Evolutionary conservation across 495 filamentous ascomycete species (phyloP), one percentile per base, ranked within the genome.

Genomic region (Lasiosphaeria hispida): DNA sequence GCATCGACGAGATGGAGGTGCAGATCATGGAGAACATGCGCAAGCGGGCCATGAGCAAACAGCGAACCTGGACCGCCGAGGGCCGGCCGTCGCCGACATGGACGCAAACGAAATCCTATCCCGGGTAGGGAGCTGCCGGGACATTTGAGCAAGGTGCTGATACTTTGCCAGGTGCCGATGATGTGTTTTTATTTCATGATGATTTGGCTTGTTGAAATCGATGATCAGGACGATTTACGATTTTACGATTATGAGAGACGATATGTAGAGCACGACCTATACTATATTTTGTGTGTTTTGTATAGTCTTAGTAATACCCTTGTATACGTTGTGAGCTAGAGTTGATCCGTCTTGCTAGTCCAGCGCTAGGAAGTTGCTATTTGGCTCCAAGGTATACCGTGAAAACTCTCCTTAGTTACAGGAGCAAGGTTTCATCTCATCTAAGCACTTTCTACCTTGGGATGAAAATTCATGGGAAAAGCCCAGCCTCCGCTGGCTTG

Each of bases 1-100:
- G 78, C 10, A 81, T 83, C 55, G 75, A 79, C 51, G 64, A 65
- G 52, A 82, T 84, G 79, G 80, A 83, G 70, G 69, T 60, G 54
- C 68, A 78, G 58, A 83, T 83, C 57, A 75, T 81, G 69, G 70
- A 69, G 15, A 70, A 68, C 35, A 81, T 83, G 78, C 64, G 80
- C 41, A 75, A 77, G 72, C 71, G 75, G 59, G 82, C 80, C 7
- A 64, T 83, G 71, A 79, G 70, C 55, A 83, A 79, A 63, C 71
- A 67, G 36, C 59, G 69, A 35, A 82, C 80, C 10, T 83, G 74
- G 74, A 69, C 69, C 40, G 42, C 58, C 33, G 48, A 13, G 4
- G 53, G 60, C 49, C 41, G 33, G 33, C 10, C n/a, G 41, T 55
- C 42, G 30, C 53, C 53, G 9, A 55, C 53, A 7, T 55, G 53